Conservation (phyloP, 2,329 filamentous ascomycete species). For the Penicillium paneum region DNA sequence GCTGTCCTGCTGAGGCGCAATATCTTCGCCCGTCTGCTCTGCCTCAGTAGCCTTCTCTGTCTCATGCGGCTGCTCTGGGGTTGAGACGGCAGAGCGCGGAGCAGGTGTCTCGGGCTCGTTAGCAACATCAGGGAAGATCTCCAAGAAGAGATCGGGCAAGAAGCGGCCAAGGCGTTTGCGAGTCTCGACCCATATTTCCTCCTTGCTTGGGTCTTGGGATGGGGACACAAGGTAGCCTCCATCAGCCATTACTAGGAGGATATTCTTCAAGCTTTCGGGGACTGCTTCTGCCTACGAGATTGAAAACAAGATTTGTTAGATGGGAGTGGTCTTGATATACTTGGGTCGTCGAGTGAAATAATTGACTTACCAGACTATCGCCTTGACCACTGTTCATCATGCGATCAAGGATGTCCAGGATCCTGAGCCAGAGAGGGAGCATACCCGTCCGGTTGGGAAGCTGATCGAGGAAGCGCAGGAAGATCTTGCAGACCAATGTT, state of each 20-base stretch:
- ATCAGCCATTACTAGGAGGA: slow-evolving; percentile 89
- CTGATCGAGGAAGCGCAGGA: slow-evolving; percentile 85
- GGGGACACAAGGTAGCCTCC: slow-evolving; percentile 79
- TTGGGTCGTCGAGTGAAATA: slow-evolving; percentile 3
- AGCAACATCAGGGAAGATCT: slow-evolving; percentile 52
- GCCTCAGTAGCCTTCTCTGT: slow-evolving; percentile 15
- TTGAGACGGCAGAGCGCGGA: slow-evolving; percentile 16
- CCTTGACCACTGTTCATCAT: slow-evolving; percentile 94
- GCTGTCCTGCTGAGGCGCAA: neutral
- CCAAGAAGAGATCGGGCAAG: slow-evolving; percentile 56
- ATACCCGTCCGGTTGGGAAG: slow-evolving; percentile 84
- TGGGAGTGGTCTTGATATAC: neutral
- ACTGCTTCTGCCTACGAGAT: slow-evolving; percentile 78
- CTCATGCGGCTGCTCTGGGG: slow-evolving; percentile 19
- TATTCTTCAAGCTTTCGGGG: slow-evolving; percentile 92
- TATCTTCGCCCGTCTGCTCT: slow-evolving; percentile 14
- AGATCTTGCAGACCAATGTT: slow-evolving; percentile 90
- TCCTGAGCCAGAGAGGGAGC: slow-evolving; percentile 86
- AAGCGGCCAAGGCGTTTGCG: slow-evolving; percentile 59
- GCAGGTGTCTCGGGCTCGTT: slow-evolving; percentile 22
- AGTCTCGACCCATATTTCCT: slow-evolving; percentile 60
- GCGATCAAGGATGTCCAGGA: slow-evolving; percentile 90
- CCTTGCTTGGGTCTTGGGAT: slow-evolving; percentile 47
- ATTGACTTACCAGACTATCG: slow-evolving; percentile 70
- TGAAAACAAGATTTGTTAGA: slow-evolving; percentile 3